phyloP scores from a whole-genome alignment of 192 early-diverging fungal species.

The Backusella tuberculispora region DNA sequence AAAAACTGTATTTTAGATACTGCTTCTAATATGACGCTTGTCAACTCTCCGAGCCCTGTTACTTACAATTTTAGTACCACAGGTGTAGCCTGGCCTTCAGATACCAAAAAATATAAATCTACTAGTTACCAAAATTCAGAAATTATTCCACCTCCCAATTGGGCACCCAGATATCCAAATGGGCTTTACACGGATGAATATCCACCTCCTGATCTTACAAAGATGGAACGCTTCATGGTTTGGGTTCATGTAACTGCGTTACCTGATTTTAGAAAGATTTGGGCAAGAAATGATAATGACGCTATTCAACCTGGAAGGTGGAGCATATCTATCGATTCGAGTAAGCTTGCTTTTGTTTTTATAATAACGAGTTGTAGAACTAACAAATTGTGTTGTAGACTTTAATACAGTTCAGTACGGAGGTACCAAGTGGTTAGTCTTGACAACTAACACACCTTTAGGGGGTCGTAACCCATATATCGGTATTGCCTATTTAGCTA shows the following conservation, averaged over 20 bases:
- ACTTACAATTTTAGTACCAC: constrained; percentile 59
- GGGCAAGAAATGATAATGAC: constrained; percentile 70
- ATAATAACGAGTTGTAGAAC: neutral
- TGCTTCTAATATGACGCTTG: constrained; percentile 23
- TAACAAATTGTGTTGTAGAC: constrained; percentile 47
- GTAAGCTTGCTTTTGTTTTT: constrained; percentile 45
- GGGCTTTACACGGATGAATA: constrained; percentile 46
- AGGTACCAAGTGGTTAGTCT: constrained; percentile 94
- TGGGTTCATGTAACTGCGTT: constrained; percentile 97
- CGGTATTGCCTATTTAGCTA: constrained; percentile 93
- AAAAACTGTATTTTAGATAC: constrained; percentile 25
- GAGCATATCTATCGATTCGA: constrained; percentile 69
- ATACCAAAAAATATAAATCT: constrained; percentile 73
- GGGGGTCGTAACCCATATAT: constrained; percentile 96
- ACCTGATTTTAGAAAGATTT: constrained; percentile 93
- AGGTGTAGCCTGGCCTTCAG: constrained; percentile 87
- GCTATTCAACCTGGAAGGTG: constrained; percentile 71
- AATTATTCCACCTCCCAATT: constrained; percentile 82
- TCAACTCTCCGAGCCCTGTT: neutral
- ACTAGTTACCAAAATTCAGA: constrained; percentile 53
- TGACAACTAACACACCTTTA: constrained; percentile 91
- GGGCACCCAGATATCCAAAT: constrained; percentile 66
- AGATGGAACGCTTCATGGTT: constrained; percentile 85
- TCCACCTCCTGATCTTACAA: constrained; percentile 66
- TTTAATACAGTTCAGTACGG: constrained; percentile 84